Evolutionary conservation across 225 moss, liverwort and hornwort genomes (phyloP), one percentile per base, ranked within the genome.

Genomic region (Neckera pumila): DNA sequence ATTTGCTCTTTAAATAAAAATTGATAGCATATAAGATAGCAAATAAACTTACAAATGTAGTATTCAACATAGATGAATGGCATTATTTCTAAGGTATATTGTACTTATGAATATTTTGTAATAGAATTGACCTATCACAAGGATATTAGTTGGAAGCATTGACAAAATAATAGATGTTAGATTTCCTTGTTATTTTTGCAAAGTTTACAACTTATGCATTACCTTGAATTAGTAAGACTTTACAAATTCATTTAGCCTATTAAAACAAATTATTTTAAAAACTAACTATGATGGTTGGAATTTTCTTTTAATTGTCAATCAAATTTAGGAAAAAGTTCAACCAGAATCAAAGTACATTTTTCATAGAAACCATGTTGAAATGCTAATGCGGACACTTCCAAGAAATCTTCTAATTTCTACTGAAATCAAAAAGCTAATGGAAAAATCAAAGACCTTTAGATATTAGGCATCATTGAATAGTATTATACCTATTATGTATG

Each of bases 401-500:
- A 38, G 7, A n/a, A n/a, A n/a, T n/a, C n/a, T n/a, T n/a, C n/a
- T n/a, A n/a, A n/a, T n/a, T n/a, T n/a, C n/a, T n/a, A n/a, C n/a
- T n/a, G n/a, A n/a, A n/a, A n/a, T n/a, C n/a, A n/a, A n/a, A n/a
- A n/a, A n/a, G n/a, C n/a, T n/a, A n/a, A n/a, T n/a, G n/a, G n/a
- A n/a, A n/a, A n/a, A n/a, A n/a, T n/a, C n/a, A n/a, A n/a, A n/a
- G n/a, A n/a, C n/a, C n/a, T n/a, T n/a, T n/a, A n/a, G n/a, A n/a
- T n/a, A n/a, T n/a, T n/a, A n/a, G n/a, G n/a, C n/a, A n/a, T n/a
- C n/a, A n/a, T n/a, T n/a, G n/a, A n/a, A n/a, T n/a, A n/a, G 14
- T 1, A 67, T 0, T 67, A 21, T 23, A 38, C 20, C 7, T 34
- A 8, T 23, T 21, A 23, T 69, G 4, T 25, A 12, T 3, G 1